Conservation (phyloP, 495 filamentous ascomycete species). For the Penicillium simplicissimum region DNA sequence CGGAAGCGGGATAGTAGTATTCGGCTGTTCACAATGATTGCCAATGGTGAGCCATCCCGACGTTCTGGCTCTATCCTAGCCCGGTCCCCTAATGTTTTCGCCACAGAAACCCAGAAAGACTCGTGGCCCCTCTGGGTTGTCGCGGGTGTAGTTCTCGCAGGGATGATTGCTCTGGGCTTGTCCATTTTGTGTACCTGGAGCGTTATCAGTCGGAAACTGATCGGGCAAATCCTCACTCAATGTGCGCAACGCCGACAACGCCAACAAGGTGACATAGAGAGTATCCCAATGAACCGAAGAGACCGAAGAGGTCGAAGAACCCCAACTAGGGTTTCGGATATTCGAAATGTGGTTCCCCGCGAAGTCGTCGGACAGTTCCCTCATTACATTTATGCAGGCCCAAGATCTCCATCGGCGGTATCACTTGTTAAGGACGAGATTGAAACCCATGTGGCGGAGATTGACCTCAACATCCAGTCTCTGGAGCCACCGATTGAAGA, state of each 20-base stretch:
- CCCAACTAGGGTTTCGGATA: no score
- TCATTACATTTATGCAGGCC: slow-evolving; percentile 66
- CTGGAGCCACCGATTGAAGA: background rate
- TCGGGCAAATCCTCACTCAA: no score
- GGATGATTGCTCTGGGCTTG: slow-evolving; percentile 65
- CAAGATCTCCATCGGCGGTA: slow-evolving; percentile 24
- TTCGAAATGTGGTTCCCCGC: slow-evolving; percentile 64
- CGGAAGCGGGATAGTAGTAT: slow-evolving; percentile 55
- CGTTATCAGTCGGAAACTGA: no score
- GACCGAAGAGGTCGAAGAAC: no score
- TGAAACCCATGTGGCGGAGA: slow-evolving; percentile 9
- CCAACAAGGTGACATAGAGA: slow-evolving; percentile 60
- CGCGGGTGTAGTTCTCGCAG: slow-evolving; percentile 73
- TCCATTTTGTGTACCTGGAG: slow-evolving; percentile 48
- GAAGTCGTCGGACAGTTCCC: slow-evolving; percentile 70
- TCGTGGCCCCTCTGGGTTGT: slow-evolving; percentile 77
- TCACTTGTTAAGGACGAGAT: slow-evolving; percentile 12
- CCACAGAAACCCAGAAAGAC: background rate
- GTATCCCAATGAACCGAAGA: slow-evolving; percentile 62
- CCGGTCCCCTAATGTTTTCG: background rate
- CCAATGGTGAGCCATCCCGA: slow-evolving; percentile 40
- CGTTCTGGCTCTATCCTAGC: background rate
- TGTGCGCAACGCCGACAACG: no score
- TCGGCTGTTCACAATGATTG: slow-evolving; percentile 63
- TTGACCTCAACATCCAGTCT: slow-evolving; percentile 8